phyloP scores from a whole-genome alignment of 768 basidiomycete genomes.

The Termitomyces heimii region DNA sequence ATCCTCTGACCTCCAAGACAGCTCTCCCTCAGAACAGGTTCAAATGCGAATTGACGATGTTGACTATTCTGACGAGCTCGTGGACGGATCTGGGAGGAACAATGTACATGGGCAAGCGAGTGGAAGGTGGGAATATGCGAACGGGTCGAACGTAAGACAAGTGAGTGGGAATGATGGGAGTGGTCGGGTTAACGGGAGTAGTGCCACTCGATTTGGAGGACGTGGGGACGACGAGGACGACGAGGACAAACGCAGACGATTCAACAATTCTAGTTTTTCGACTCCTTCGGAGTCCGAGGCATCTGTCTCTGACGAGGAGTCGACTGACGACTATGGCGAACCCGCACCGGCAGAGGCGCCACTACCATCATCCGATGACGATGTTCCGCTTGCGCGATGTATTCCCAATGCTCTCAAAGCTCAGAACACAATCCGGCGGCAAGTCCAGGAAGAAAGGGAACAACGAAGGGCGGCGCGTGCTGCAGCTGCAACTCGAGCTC shows the following conservation, averaged over 20 bases:
- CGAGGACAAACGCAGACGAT: conserved; percentile 16
- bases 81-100: conserved; percentile 23
- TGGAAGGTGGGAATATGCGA: conserved; percentile 5
- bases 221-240: conserved; percentile 29
- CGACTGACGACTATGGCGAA: conserved; percentile 35
- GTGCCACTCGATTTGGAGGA: conserved; percentile 33
- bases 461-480: conserved; percentile 47
- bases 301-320: conserved; percentile 36
- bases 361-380: conserved; percentile 52
- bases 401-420: conserved; percentile 82
- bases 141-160: conserved; percentile 13
- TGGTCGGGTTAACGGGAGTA: conserved; percentile 19
- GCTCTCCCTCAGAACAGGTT: neutral
- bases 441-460: conserved; percentile 65
- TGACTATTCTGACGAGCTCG: conserved; percentile 6
- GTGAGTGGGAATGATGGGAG: conserved; percentile 15
- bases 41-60: conserved; percentile 9
- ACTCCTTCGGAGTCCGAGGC: conserved; percentile 26
- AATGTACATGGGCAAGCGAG: conserved; percentile 6
- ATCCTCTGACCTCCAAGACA: conserved; percentile 4
- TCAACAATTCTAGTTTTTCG: conserved; percentile 25
- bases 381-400: conserved; percentile 76
- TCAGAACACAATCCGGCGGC: conserved; percentile 71
- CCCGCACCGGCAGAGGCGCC: conserved; percentile 12
- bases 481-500: conserved; percentile 14